phyloP scores from a whole-genome alignment of 768 basidiomycete species.

The Amanita pallidorosea region DNA sequence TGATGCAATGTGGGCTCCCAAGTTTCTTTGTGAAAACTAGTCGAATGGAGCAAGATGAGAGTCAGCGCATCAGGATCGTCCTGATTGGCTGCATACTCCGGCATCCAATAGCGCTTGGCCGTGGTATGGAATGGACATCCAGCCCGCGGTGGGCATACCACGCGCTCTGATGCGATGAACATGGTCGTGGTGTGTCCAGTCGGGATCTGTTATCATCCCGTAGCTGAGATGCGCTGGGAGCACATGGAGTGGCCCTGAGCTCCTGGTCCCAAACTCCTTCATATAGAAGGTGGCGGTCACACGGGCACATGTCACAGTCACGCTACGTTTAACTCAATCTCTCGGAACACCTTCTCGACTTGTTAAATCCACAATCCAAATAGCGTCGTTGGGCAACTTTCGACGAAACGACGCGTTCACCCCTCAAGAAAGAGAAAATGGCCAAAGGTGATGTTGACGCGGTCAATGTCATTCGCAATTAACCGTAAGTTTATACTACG shows the following conservation, averaged over 20 bases:
- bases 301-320: no score
- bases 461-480: slow-evolving; percentile 64
- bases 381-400: no score
- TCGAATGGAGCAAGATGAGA: slow-evolving; percentile 54
- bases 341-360: no score
- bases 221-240: no score
- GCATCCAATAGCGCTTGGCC: slow-evolving; percentile 48
- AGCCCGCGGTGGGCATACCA: slow-evolving; percentile 25
- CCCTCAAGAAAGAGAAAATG: slow-evolving; percentile 14
- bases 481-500: no score
- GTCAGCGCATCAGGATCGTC: slow-evolving; percentile 37
- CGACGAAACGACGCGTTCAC: slow-evolving; percentile 34
- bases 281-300: no score
- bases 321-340: no score
- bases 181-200: no score
- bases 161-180: background rate
- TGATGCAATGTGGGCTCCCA: slow-evolving; percentile 52
- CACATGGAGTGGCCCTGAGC: no score
- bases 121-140: slow-evolving; percentile 39
- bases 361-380: no score
- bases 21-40: slow-evolving; percentile 67
- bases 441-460: slow-evolving; percentile 34
- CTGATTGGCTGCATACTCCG: slow-evolving; percentile 21
- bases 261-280: no score
- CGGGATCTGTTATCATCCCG: no score